phyloP scores from a whole-genome alignment of 176 grass and related monocot genomes.

The Chloris gayana region DNA sequence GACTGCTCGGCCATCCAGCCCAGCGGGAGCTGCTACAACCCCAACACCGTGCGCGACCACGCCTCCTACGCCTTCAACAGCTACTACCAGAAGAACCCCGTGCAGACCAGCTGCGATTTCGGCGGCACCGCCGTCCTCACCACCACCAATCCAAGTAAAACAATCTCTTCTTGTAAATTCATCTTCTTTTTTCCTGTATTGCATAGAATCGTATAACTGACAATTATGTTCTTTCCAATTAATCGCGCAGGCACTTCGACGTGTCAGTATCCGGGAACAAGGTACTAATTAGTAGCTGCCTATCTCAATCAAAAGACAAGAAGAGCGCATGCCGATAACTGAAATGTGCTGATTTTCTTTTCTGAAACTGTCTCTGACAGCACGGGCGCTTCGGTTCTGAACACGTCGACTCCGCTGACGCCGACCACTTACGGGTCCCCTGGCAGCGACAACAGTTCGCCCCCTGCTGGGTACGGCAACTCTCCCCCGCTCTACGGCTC shows the following conservation, averaged over 20 bases:
- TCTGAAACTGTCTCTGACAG: slow-evolving; percentile 37
- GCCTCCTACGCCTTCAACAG: slow-evolving; percentile 88
- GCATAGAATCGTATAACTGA: too few species aligned
- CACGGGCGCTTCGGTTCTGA: slow-evolving; percentile 62
- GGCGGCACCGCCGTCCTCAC: slow-evolving; percentile 67
- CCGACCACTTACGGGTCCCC: slow-evolving; percentile 20
- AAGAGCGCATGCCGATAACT: too few species aligned
- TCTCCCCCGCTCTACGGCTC: slow-evolving; percentile 47
- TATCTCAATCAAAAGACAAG: not conserved
- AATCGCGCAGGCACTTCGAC: slow-evolving; percentile 50
- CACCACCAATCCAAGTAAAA: slow-evolving; percentile 70
- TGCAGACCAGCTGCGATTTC: slow-evolving; percentile 75
- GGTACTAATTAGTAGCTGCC: slow-evolving; percentile 42
- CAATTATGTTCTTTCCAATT: not conserved
- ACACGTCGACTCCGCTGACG: slow-evolving; percentile 58
- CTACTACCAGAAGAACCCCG: slow-evolving; percentile 86
- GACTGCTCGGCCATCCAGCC: slow-evolving; percentile 71
- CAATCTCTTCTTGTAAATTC: not conserved
- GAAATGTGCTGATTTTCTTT: not conserved
- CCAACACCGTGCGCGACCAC: slow-evolving; percentile 76
- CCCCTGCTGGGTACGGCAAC: slow-evolving; percentile 11
- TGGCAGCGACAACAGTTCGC: slow-evolving; percentile 38
- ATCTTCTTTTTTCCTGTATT: not conserved
- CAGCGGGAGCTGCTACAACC: slow-evolving; percentile 73
- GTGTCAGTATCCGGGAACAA: slow-evolving; percentile 61